Base-by-base conservation (phyloP, 345 rosid genomes). In the Moricandia moricandioides region DNA sequence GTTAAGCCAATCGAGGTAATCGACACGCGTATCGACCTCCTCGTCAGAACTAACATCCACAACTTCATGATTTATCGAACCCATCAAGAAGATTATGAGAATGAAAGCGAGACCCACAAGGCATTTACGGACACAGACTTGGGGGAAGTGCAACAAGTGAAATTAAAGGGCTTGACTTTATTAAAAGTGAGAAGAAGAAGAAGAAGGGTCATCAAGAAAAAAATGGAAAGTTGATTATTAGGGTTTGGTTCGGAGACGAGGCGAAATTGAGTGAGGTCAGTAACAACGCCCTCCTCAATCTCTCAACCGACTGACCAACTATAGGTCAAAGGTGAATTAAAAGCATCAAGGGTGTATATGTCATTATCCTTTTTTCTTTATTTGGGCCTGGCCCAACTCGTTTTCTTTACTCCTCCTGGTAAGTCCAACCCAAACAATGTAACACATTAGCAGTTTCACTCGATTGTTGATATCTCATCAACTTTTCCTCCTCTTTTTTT, bases 21-120 rank as follows among this genome's bases (percentile, higher is more conserved):
- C 58, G 13, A 30, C 34, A 11, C 52, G 17, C 16, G 9, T 8
- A n/a, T 54, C 68, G 3, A 17, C 16, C 8, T 78, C 81, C 33
- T 78, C 81, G 47, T 51, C 81, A 8, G 81, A 78, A 12, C 78
- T 78, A 54, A 78, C 21, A 27, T 72, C 78, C 4, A 78, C 58
- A 2, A 78, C 67, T 2, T 43, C 69, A 3, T 60, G 64, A 72
- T 66, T 54, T 31, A 14, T 59, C 62, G 69, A 65, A 66, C 72
- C 71, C 77, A 72, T 78, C 43, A 24, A 40, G 11, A 39, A 39
- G 47, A 40, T 40, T 40, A 5, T 37, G 8, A 8, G 43, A 10
- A 37, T 37, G 12, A 37, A 11, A 40, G 0, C 8, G 16, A 45
- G 51, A 45, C 5, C 31, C 31, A 45, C 2, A 45, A 45, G 51